Evolutionary conservation across 129 eudicot genomes (phyloP).

Genomic region (Artemisia tridentata): DNA sequence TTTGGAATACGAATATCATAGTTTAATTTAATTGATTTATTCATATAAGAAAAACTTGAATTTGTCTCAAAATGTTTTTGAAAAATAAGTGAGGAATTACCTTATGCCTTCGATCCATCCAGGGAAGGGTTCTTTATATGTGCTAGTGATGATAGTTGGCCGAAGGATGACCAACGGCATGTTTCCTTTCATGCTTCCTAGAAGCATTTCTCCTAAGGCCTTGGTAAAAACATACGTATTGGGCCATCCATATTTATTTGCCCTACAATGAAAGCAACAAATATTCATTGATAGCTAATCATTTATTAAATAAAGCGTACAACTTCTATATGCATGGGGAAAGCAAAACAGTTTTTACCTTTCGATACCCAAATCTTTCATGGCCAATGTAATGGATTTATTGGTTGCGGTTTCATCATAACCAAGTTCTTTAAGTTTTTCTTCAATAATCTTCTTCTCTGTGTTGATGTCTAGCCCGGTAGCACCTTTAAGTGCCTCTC

Average conservation of each 20-base stretch:
- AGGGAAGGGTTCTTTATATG: constrained; percentile 15
- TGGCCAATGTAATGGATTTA: constrained; percentile 32
- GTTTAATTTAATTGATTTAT: not conserved
- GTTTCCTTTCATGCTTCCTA: constrained; percentile 13
- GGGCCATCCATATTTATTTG: constrained; percentile 12
- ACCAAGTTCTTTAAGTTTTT: constrained; percentile 38
- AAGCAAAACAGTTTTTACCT: constrained; percentile 33
- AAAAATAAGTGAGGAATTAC: not conserved
- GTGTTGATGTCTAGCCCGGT: constrained; percentile 40
- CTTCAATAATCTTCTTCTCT: constrained; percentile 43
- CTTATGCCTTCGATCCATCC: constrained; percentile 19
- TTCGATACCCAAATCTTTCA: constrained; percentile 55
- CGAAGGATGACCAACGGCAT: constrained; percentile 19
- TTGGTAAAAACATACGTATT: constrained; percentile 17
- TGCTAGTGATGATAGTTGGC: constrained; percentile 9
- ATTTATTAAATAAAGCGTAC: not conserved
- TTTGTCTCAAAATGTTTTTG: not conserved
- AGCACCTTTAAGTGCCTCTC: constrained; percentile 46
- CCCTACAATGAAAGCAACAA: not conserved
- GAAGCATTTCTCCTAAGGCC: constrained; percentile 19
- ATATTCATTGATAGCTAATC: too few relatives aligned
- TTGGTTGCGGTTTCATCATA: constrained; percentile 24
- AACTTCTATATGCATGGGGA: not conserved
- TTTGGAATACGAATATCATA: not conserved
- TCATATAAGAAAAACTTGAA: not conserved